Conservation (phyloP, 2,329 filamentous ascomycete genomes). For the Colletotrichum cuscutae region DNA sequence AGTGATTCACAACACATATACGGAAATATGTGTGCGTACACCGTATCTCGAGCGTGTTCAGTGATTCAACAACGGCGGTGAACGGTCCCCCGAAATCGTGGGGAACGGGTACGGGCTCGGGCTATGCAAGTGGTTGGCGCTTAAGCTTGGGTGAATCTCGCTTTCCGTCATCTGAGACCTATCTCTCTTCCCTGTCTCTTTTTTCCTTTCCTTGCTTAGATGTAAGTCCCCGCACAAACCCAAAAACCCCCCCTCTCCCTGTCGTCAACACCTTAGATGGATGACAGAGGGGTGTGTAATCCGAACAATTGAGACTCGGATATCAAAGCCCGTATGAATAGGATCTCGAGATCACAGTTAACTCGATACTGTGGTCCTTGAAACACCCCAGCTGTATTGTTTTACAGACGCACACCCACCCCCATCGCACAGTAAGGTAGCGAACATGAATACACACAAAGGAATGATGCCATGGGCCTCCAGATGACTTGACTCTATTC, state of each 20-base stretch:
- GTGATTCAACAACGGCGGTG: constrained; percentile 35
- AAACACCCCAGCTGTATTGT: neutral
- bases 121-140: neutral
- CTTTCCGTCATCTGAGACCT: constrained; percentile 30
- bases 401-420: neutral
- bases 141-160: neutral
- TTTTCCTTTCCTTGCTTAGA: neutral
- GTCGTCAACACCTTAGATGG: neutral
- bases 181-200: neutral
- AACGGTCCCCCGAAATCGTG: neutral
- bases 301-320: neutral
- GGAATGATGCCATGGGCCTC: neutral
- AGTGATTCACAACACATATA: constrained; percentile 22
- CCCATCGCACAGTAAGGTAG: no score
- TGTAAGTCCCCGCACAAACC: constrained; percentile 10
- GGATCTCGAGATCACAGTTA: constrained; percentile 16
- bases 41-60: neutral
- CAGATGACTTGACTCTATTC: neutral
- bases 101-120: neutral
- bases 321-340: neutral
- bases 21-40: neutral
- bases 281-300: constrained; percentile 5
- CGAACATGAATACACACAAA: neutral
- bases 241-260: neutral
- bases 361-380: constrained; percentile 17